These are phyloP conservation scores for Yarrowia divulgata DNA, from an alignment of 805 yeast genomes.

Conservation along the genomic window DNA sequence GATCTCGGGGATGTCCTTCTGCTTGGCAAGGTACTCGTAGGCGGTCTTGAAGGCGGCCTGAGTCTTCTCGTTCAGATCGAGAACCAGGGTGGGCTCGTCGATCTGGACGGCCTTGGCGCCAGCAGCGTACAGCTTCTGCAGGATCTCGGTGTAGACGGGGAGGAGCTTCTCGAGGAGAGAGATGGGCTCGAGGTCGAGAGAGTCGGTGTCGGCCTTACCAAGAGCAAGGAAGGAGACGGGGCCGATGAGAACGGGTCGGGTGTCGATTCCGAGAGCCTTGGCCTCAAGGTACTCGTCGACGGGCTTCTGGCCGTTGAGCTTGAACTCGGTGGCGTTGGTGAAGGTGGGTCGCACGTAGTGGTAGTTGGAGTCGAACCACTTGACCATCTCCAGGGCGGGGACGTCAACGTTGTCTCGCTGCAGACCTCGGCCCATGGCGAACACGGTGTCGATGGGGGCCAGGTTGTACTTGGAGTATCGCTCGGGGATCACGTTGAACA, in stretches of 20 bases:
- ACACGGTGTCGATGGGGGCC: constrained; percentile 87
- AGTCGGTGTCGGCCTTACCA: constrained; percentile 99
- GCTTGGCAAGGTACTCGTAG: constrained; percentile 73
- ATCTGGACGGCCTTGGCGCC: constrained; percentile 96
- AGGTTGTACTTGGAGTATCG: constrained; percentile 93
- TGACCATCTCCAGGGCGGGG: constrained; percentile 98
- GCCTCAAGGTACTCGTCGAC: constrained; percentile 98
- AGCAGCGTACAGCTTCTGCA: constrained; percentile 85
- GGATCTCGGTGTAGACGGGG: constrained; percentile 91
- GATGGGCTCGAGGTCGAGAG: constrained; percentile 92
- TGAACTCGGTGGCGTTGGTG: constrained; percentile 92
- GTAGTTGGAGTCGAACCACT: constrained; percentile 99
- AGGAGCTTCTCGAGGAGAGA: constrained; percentile 84
- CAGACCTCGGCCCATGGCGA: constrained; percentile 99
- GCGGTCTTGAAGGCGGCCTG: constrained; percentile 90
- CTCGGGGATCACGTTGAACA: constrained; percentile 96
- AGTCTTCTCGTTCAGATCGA: constrained; percentile 85
- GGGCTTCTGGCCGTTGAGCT: constrained; percentile 95
- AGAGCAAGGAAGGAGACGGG: constrained; percentile 93
- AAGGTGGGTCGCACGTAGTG: constrained; percentile 99
- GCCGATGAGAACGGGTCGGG: constrained; percentile 97
- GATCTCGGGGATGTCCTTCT: constrained; percentile 77
- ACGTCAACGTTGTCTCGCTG: constrained; percentile 98
- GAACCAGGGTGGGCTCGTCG: constrained; percentile 96
- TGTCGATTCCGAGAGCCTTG: constrained; percentile 91